Conservation (phyloP, 164 flowering plant genomes). For the Chimonanthus salicifolius region DNA sequence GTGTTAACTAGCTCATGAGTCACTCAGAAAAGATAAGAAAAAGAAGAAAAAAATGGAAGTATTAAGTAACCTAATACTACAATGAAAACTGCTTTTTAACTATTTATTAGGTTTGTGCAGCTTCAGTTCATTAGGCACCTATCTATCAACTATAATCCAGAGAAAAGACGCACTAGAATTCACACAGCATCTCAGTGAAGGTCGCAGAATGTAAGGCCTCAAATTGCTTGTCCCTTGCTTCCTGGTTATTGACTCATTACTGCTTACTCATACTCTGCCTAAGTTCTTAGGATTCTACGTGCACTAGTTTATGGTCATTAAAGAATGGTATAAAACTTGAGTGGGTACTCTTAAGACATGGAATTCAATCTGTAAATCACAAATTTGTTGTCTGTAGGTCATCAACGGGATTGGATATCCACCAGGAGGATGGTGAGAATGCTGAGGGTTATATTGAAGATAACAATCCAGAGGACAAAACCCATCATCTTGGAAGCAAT, state of each 20-base stretch:
- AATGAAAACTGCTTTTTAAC: neutral
- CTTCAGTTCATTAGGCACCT: constrained; percentile 48
- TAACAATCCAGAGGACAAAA: constrained; percentile 5
- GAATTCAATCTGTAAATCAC: neutral
- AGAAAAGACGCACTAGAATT: constrained; percentile 20
- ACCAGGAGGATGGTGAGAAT: constrained; percentile 5
- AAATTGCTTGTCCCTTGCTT: neutral
- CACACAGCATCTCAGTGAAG: constrained; percentile 7
- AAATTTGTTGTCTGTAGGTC: constrained; percentile 10
- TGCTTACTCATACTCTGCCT: neutral
- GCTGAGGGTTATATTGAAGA: constrained; percentile 2
- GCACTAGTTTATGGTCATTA: neutral
- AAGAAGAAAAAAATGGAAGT: neutral
- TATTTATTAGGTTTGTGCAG: constrained; percentile 22
- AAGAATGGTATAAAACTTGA: neutral
- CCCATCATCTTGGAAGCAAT: neutral
- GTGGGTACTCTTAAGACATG: neutral
- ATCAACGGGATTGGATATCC: constrained; percentile 8
- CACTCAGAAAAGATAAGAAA: neutral
- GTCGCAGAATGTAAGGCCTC: constrained; percentile 27
- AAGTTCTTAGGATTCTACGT: neutral
- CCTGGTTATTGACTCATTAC: neutral
- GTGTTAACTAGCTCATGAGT: neutral
- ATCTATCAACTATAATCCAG: constrained; percentile 22
- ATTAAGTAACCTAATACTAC: too few species aligned